A percentile compares a stretch with the other conserved stretches of the same genome.
Conservation (phyloP, 495 filamentous ascomycete genomes). For the Xylaria grammica region DNA sequence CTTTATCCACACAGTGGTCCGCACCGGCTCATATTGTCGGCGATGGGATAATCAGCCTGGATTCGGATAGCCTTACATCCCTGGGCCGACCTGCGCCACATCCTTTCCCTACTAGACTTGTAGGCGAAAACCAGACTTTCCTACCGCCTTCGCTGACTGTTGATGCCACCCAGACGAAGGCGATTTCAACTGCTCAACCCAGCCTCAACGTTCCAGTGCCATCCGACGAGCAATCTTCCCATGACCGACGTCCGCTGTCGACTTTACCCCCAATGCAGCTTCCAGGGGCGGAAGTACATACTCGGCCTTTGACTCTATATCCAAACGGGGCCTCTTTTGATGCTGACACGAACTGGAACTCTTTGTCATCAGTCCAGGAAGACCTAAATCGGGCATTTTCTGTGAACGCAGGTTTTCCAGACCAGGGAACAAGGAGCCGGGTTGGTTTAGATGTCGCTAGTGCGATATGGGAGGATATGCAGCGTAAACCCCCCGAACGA, state of each 20-base stretch:
- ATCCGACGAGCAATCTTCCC: neutral
- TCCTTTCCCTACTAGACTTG: neutral
- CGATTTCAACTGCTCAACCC: neutral
- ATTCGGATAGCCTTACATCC: neutral
- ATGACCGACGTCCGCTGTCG: neutral
- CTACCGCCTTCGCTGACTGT: neutral
- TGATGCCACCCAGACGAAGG: neutral
- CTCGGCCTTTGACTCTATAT: neutral
- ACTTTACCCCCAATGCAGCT: constrained; percentile 3
- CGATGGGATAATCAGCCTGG: neutral
- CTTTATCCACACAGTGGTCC: constrained; percentile 1
- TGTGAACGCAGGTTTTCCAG: neutral
- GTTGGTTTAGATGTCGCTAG: constrained; percentile 11
- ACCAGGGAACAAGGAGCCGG: neutral
- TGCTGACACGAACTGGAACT: neutral
- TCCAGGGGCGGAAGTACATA: constrained; percentile 21
- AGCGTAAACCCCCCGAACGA: neutral
- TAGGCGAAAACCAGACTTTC: neutral
- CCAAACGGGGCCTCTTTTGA: neutral
- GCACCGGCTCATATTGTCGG: neutral
- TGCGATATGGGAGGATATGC: constrained; percentile 9
- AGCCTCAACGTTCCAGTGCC: neutral
- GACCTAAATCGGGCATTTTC: constrained; percentile 14
- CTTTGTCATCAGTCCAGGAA: constrained; percentile 15
- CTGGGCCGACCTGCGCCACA: neutral